Evolutionary conservation across 73 alveolate species (phyloP).

Genomic region (Paramecium biaurelia): DNA sequence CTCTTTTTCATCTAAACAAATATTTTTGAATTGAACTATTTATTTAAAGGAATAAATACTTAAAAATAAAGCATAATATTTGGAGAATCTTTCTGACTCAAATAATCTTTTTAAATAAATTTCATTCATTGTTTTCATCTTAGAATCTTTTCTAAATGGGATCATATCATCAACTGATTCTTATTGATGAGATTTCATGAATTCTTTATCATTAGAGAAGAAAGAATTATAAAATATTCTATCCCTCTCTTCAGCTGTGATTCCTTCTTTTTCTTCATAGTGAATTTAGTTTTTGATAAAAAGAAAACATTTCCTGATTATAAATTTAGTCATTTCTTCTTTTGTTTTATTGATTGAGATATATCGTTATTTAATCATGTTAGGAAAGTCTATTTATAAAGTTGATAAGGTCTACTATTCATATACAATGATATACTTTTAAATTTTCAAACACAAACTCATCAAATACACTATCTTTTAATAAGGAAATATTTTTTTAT

Average conservation of each 20-base stretch:
- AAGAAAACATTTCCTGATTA: conserved; percentile 43
- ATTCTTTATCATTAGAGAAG: conserved; percentile 2
- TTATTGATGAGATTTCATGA: neutral
- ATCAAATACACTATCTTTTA: neutral
- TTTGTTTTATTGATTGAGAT: conserved; percentile 25
- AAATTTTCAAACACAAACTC: neutral
- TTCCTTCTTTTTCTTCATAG: conserved; percentile 18
- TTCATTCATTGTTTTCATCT: conserved; percentile 53
- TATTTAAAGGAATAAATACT: neutral
- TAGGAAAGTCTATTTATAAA: conserved; percentile 3
- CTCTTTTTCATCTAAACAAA: neutral
- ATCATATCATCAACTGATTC: conserved; percentile 15
- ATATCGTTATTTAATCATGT: conserved; percentile 18
- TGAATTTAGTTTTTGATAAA: neutral
- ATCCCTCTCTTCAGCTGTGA: conserved; percentile 47
- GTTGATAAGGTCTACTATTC: neutral
- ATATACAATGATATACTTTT: neutral
- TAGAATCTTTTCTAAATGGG: conserved; percentile 51
- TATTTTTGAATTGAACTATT: neutral
- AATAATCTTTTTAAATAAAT: neutral
- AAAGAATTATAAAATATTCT: conserved; percentile 4
- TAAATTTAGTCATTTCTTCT: conserved; percentile 51
- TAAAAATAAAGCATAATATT: neutral
- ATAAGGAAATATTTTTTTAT: conserved; percentile 4
- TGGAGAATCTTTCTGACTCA: neutral